A percentile compares a stretch with the other conserved stretches of the same genome.
Evolutionary conservation across 148 eudicot species (phyloP).

Genomic region (Nepenthes mirabilis): DNA sequence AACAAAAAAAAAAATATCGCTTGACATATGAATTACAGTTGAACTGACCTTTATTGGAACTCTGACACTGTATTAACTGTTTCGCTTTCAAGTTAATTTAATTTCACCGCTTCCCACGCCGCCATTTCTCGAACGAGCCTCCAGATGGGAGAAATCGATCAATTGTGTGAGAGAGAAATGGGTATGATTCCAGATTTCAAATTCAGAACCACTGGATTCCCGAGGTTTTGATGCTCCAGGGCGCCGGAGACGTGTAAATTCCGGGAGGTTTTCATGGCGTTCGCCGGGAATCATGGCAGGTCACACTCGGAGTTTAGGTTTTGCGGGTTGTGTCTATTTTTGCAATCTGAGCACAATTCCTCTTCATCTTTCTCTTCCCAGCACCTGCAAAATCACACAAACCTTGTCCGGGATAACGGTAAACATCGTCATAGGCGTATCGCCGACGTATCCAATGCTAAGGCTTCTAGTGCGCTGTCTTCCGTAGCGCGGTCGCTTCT

Average conservation of each 20-base stretch:
- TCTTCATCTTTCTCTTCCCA: slow-evolving; percentile 50
- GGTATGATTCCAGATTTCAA: too few relatives aligned
- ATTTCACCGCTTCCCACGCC: too few relatives aligned
- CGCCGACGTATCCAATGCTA: slow-evolving; percentile 10
- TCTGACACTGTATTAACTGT: too few relatives aligned
- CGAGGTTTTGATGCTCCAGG: neutral
- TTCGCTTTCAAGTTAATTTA: too few relatives aligned
- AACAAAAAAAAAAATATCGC: too few relatives aligned
- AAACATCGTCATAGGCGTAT: neutral
- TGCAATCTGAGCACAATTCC: slow-evolving; percentile 42
- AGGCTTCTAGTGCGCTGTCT: slow-evolving; percentile 14
- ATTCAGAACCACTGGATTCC: too few relatives aligned
- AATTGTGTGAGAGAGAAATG: too few relatives aligned
- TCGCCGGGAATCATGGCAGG: slow-evolving; percentile 14
- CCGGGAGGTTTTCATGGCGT: slow-evolving; percentile 23
- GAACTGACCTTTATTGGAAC: too few relatives aligned
- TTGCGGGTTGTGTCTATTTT: slow-evolving; percentile 47
- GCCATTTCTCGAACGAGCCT: too few relatives aligned
- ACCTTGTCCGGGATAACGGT: neutral
- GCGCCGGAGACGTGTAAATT: too few relatives aligned
- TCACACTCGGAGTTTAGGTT: slow-evolving; percentile 18
- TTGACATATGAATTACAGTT: too few relatives aligned
- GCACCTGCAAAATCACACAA: slow-evolving; percentile 21
- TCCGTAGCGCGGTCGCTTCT: slow-evolving; percentile 32
- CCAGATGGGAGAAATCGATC: too few relatives aligned